Evolutionary conservation across 306 rosid genomes (phyloP), one percentile per base, ranked within the genome.

Genomic region (Glycine soja): DNA sequence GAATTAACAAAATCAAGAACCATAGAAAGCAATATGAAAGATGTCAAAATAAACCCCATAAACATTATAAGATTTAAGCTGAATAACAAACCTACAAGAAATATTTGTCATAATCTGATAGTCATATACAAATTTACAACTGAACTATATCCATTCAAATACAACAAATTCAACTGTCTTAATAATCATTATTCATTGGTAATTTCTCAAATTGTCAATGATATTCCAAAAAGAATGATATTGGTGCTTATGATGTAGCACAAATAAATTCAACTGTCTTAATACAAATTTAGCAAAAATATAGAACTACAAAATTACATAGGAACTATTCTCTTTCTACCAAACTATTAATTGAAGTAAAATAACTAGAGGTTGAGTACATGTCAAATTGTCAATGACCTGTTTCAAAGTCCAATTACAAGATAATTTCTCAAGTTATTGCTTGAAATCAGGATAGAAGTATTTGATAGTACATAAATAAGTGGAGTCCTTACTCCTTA

Each of bases 81-180:
- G 36, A 45, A 86, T 30, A n/a, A 77, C 75, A 51, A 79, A 72
- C 11, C 64, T 30, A n/a, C 18, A 61, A 63, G 48, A 40, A 58
- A 42, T 42, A 57, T 65, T 56, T 53, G 36, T 34, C 70, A 63
- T 56, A 48, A 18, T 76, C 4, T 63, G 45, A 13, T 12, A 6
- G 18, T 38, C 57, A 30, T 57, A 47, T 11, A 53, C 32, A 85
- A 68, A 24, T 51, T 68, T 51, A 42, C 45, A 77, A 52, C 53
- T 52, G 54, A 77, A 73, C 81, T 80, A 4, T 11, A 80, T 59
- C 70, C 71, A 66, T 58, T 58, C 70, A 59, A 47, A 78, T 61
- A 18, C 59, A 77, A 19, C 24, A 19, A 0, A 19, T 19, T 19
- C 24, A 19, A 19, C 24, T 19, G 24, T 19, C 24, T 19, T 19